Base-by-base conservation (phyloP, 1,284 basidiomycete species). In the Wallemia mellicola region DNA sequence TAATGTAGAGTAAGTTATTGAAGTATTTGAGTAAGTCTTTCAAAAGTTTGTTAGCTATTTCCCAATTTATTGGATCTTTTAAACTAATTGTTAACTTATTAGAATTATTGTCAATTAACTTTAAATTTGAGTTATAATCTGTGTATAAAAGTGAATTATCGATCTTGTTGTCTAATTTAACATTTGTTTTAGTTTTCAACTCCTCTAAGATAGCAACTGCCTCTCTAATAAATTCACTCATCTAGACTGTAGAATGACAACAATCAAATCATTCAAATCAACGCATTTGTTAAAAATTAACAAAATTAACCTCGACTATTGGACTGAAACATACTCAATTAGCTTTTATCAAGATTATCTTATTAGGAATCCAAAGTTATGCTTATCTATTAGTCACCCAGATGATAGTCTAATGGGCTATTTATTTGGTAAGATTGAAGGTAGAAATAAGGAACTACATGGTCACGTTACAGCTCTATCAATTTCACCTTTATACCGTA, bases 251-350 rank as follows among this genome's bases (percentile, higher is more conserved):
- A 57, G 24, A 27, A 75, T 75, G 73, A 73, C 73, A 7, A 65
- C 71, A 27, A 68, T 74, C 22, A 66, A 73, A 3, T 72, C 73
- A 0, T 73, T 74, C 59, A 66, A 71, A 28, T 70, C 71, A 22
- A 68, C 66, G 2, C 73, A 75, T 61, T 66, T 74, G 9, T 68
- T 74, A 59, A 64, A 63, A 22, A 74, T 74, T 68, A 73, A 73
- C 66, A 67, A 66, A 28, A 71, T 75, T 63, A 74, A 75, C 61
- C 67, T 71, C 27, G 73, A 75, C 63, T 65, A 71, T 25, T 75
- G 73, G 73, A 75, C 73, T n/a, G 73, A 73, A 54, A 75, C 73
- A 33, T 63, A 63, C 27, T 58, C 59, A 0, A 61, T 61, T 7
- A 61, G 60, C 2, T 63, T 63, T 56, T 63, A 63, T 32, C 27